Conservation (phyloP, 306 rosid genomes). For the Cicer judaicum region DNA sequence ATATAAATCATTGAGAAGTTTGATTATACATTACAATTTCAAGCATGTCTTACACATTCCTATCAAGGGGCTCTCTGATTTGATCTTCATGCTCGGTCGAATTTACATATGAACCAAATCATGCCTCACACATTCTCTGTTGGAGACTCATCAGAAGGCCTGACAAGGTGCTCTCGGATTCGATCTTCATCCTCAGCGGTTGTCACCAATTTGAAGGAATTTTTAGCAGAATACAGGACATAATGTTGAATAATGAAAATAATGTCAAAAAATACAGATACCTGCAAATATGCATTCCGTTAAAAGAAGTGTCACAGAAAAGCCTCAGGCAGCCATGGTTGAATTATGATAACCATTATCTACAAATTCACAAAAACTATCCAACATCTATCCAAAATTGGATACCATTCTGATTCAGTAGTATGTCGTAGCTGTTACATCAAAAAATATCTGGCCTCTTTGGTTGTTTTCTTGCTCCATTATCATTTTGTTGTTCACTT, state of each 20-base stretch:
- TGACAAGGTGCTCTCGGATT: constrained; percentile 46
- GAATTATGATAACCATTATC: not conserved
- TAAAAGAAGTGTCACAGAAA: not conserved
- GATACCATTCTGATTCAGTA: constrained; percentile 2
- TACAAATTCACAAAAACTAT: constrained; percentile 1
- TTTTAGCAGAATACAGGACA: constrained; percentile 42
- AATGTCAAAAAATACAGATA: constrained; percentile 76
- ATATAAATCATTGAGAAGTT: constrained; percentile 7
- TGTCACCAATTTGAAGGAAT: constrained; percentile 24
- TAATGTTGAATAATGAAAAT: constrained; percentile 57
- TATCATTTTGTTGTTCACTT: not conserved
- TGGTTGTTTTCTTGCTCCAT: not conserved
- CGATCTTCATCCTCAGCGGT: constrained; percentile 40
- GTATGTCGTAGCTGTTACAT: not conserved
- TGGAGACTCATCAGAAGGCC: constrained; percentile 44
- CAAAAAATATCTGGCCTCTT: not conserved
- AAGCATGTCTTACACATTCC: constrained; percentile 42
- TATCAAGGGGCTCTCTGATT: constrained; percentile 40
- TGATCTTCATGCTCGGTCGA: constrained; percentile 30
- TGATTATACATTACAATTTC: constrained; percentile 17
- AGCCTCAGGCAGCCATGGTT: not conserved
- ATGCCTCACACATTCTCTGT: constrained; percentile 47
- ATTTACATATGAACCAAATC: constrained; percentile 26
- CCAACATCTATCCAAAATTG: constrained; percentile 12
- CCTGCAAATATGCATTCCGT: constrained; percentile 58